phyloP scores from a whole-genome alignment of 345 rosid genomes.

The Murraya paniculata region DNA sequence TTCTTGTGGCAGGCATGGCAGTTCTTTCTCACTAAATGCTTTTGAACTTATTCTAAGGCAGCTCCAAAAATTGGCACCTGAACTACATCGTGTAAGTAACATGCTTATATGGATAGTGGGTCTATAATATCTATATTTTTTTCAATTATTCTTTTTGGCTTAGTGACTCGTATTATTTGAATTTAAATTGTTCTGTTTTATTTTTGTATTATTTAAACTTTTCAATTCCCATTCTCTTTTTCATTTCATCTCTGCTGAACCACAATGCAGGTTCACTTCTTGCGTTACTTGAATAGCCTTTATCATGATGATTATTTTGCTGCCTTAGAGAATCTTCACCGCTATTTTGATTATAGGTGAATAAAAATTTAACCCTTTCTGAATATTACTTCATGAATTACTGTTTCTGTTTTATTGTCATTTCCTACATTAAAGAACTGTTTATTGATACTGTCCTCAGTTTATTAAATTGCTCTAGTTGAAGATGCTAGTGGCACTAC shows the following conservation, averaged over 20 bases:
- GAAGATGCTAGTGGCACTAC: neutral
- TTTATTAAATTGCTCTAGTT: slow-evolving; percentile 7
- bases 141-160: neutral
- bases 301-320: slow-evolving; percentile 85
- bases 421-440: neutral
- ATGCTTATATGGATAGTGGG: slow-evolving; percentile 2
- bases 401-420: neutral
- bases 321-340: slow-evolving; percentile 88
- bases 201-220: neutral
- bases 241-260: slow-evolving; percentile 1
- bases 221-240: neutral
- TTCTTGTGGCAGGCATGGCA: slow-evolving; percentile 60
- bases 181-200: slow-evolving; percentile 7
- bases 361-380: slow-evolving; percentile 7
- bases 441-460: neutral
- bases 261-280: slow-evolving; percentile 79
- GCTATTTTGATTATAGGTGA: slow-evolving; percentile 96
- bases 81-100: slow-evolving; percentile 79
- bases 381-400: neutral
- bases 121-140: neutral
- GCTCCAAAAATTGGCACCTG: slow-evolving; percentile 87
- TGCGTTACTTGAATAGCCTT: slow-evolving; percentile 83
- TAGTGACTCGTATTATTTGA: slow-evolving; percentile 8
- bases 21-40: slow-evolving; percentile 63
- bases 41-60: slow-evolving; percentile 64